Base-by-base conservation (phyloP, 2,329 filamentous ascomycete genomes). In the Stagonosporopsis chrysanthemi region DNA sequence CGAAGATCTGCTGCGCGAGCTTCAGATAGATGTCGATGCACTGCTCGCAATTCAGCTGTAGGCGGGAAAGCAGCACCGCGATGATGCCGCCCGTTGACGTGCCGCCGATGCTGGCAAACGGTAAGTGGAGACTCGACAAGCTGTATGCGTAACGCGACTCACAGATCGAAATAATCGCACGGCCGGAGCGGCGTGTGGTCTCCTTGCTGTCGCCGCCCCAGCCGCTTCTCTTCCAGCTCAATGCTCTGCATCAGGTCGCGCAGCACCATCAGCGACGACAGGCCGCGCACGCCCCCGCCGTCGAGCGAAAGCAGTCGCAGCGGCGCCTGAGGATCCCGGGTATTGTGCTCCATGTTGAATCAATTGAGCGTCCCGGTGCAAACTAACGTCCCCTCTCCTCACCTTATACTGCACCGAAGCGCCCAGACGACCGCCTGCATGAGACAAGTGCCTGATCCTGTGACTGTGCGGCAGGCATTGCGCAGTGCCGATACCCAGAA, bases 71-170 rank as follows among this genome's bases (percentile, higher is more conserved):
- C 14, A 78, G 65, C 8, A 78, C 72, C 8, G 75, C 75, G 40
- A 78, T 78, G 44, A 78, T 77, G 2, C 76, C 76, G 7, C 76
- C 76, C 0, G 76, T 78, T 11, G 73, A 76, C 11, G 76, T 77
- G 1, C 76, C 76, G 9, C 75, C 75, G 29, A 77, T 77, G 12
- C 58, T 61, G 33, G 33, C 1, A 5, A 17, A 5, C 15, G 17
- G 3, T 17, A 15, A 14, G 6, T 17, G 14, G 23, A 14, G 9
- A 26, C 17, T 58, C 39, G 52, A n/a, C n/a, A n/a, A n/a, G n/a
- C n/a, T 4, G 9, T 9, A 28, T 0, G 7, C 28, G 23, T 17
- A 17, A 17, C 17, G 14, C 8, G 7, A 64, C 65, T 61, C 56
- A 68, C 53, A 78, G 63, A 52, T 78, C 76, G 40, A 78, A 78